Evolutionary conservation across 2,329 filamentous ascomycete genomes (phyloP), one percentile per base, ranked within the genome.

Genomic region (Diaporthe eres): DNA sequence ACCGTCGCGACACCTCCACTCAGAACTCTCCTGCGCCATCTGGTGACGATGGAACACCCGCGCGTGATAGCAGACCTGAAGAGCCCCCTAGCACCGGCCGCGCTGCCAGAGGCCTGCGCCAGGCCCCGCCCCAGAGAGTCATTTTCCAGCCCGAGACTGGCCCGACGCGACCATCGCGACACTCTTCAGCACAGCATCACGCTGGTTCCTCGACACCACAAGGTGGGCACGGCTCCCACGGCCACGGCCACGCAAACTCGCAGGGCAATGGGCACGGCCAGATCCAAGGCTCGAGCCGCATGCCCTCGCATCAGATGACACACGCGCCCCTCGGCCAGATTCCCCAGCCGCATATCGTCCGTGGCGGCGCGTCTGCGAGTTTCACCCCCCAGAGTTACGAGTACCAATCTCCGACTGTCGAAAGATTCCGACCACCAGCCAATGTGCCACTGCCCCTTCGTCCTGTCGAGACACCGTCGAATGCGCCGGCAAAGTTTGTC

Each of bases 91-190:
- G 86, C 13, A 90, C 90, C 5, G 89, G 87, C 58, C 87, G 91
- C 77, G 90, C 90, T 25, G 92, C 91, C 3, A 86, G 92, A 77
- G 93, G 92, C 51, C 86, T 96, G 70, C 90, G 95, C 78, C 94
- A 97, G 82, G 94, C 94, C n/a, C 95, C 95, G 39, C 93, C 95
- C 0, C 95, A 96, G 81, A 90, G 95, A 77, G 92, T 96, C 71
- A 92, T 97, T 71, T 97, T 96, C 83, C 94, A 97, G 82, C 95
- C 95, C 42, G 95, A 97, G 80, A 92, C 92, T 2, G 90, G 90
- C 13, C 87, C 93, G 4, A 86, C 89, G 19, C 90, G 94, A 77
- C 89, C 92, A 79, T 90, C 89, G 10, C 90, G 93, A 72, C 91
- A 93, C 78, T 82, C 87, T 34, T 86, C 87, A 39, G 85, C 84